Evolutionary conservation across 2,329 filamentous ascomycete genomes (phyloP), one percentile per base, ranked within the genome.

Genomic region (Xylaria sp.): DNA sequence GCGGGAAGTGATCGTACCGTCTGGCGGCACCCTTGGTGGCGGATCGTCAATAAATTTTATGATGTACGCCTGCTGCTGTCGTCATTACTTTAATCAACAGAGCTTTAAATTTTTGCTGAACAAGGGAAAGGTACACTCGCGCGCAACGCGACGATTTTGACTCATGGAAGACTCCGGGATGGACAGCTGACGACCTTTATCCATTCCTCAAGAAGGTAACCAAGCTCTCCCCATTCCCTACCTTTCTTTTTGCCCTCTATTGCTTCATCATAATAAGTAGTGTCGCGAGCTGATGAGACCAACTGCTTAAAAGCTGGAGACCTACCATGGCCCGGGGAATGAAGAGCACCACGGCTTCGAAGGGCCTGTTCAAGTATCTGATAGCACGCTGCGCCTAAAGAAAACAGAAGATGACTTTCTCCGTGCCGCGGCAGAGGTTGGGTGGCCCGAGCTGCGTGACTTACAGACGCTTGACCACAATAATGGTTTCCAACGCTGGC

Each of bases 31-130:
- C 0, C 79, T 89, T 0, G 87, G 87, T 25, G 87, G 87, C 20
- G 87, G 86, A 9, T 83, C 80, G 0, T 82, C 82, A 2, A 83
- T 85, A 43, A 85, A 85, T 66, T 83, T 84, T 68, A 81, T 84
- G 80, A 83, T 85, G 77, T 74, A 75, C 55, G 73, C 50, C 39
- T 48, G 7, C 25, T 4, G 2, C 41, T 18, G 12, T 28, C 13
- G 69, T 15, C 3, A 36, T 7, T 30, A 13, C 12, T 9, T 15
- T 39, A 8, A 45, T 13, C 5, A 18, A 13, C 30, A 34, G 34
- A 2, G 2, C 13, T 6, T 50, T 58, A n/a, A 25, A 15, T 25
- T 18, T 32, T 34, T 45, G 34, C 59, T 66, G 30, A 67, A 32
- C 60, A 34, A 34, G 43, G 3, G 3, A 34, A 62, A 76, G 78